These are phyloP conservation scores for Fusarium setosum DNA, from an alignment of 2,329 filamentous ascomycete species.

Conservation along the genomic window DNA sequence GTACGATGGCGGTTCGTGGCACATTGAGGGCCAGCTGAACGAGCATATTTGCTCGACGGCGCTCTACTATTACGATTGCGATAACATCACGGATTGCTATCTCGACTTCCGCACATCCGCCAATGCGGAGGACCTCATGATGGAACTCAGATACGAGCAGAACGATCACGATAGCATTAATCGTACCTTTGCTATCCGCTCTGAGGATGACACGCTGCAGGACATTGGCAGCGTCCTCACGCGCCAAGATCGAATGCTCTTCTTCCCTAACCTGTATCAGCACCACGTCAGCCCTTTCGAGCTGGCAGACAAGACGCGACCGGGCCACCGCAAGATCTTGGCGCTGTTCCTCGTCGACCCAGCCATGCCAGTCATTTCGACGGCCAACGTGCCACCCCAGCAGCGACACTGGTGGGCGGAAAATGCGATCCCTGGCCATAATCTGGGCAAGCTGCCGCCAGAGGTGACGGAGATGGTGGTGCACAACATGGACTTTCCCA, in stretches of 20 bases:
- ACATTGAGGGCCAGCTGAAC: conserved; percentile 67
- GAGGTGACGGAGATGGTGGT: conserved; percentile 30
- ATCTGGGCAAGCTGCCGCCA: conserved; percentile 22
- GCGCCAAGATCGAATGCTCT: conserved; percentile 59
- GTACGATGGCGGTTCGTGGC: conserved; percentile 66
- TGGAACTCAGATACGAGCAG: conserved; percentile 46
- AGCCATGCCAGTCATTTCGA: conserved; percentile 54
- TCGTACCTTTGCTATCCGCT: conserved; percentile 49
- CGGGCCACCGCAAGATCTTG: conserved; percentile 70
- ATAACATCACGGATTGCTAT: conserved; percentile 67
- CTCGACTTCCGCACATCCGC: conserved; percentile 62
- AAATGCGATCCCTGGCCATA: not conserved
- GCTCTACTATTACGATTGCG: conserved; percentile 69
- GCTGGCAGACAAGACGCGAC: conserved; percentile 61
- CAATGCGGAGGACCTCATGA: conserved; percentile 43
- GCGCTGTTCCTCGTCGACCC: conserved; percentile 73
- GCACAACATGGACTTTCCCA: conserved; percentile 28
- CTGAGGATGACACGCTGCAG: conserved; percentile 39
- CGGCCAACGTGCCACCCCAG: conserved; percentile 58
- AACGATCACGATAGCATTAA: conserved; percentile 48
- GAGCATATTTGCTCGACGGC: conserved; percentile 73
- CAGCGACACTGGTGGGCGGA: conserved; percentile 52
- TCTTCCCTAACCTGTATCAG: conserved; percentile 67
- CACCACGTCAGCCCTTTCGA: conserved; percentile 64
- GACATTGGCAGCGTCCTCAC: conserved; percentile 61